These are phyloP conservation scores for Microdochium paspali DNA, from an alignment of 2,329 filamentous ascomycete genomes.

Conservation along the genomic window DNA sequence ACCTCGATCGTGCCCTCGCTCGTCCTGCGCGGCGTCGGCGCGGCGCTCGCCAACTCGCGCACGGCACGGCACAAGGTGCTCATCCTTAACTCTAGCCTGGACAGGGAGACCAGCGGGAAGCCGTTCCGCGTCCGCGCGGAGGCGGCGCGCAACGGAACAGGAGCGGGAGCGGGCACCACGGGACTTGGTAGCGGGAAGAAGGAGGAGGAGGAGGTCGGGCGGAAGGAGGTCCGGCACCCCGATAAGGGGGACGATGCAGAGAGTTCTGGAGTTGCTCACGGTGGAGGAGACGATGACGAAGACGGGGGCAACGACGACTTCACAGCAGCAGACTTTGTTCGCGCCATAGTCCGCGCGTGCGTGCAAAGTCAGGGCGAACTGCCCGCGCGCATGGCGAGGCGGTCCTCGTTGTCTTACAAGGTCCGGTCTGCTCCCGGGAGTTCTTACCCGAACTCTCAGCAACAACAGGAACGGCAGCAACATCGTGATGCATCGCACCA, in stretches of 20 bases:
- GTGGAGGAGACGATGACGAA: not conserved
- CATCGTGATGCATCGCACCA: too few relatives aligned
- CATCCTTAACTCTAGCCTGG: constrained; percentile 73
- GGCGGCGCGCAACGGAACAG: not conserved
- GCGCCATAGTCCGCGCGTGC: constrained; percentile 67
- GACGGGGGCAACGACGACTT: constrained; percentile 50
- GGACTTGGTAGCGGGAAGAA: too few relatives aligned
- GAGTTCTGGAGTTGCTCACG: too few relatives aligned
- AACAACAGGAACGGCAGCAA: not conserved
- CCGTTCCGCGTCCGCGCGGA: not conserved
- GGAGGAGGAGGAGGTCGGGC: too few relatives aligned
- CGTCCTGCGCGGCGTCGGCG: constrained; percentile 66
- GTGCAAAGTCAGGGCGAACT: constrained; percentile 51
- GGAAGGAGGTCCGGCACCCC: too few relatives aligned
- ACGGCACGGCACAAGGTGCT: constrained; percentile 58
- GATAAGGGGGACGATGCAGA: too few relatives aligned
- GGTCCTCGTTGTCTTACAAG: not conserved
- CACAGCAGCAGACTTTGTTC: constrained; percentile 71
- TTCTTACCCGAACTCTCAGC: too few relatives aligned
- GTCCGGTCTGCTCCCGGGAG: too few relatives aligned
- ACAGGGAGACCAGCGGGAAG: constrained; percentile 61
- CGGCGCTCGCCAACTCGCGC: constrained; percentile 34
- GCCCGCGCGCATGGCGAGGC: not conserved
- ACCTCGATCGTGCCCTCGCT: constrained; percentile 81
- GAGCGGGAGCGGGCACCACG: too few relatives aligned